Base-by-base conservation (phyloP, 208 protist species). In the Leishmania mexicana region DNA sequence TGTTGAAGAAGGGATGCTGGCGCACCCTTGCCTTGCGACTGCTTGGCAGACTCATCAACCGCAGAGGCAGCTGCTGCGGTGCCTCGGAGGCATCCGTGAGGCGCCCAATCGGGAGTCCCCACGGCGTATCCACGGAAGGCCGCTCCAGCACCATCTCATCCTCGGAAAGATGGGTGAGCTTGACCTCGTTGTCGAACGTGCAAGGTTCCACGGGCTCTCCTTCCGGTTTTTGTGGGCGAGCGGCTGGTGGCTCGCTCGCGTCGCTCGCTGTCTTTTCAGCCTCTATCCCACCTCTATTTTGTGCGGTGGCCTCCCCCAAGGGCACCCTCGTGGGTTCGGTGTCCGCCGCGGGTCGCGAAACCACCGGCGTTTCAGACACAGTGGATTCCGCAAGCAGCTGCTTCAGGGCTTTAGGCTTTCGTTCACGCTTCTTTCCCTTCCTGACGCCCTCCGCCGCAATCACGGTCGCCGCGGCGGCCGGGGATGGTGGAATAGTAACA, bases 81-180 rank as follows among this genome's bases (percentile, higher is more conserved):
- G 76, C 38, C 7, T 81, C 74, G 7, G 78, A 68, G 0, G 53
- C 35, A 54, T 84, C 76, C 19, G 67, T 79, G 6, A 75, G 76
- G 78, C 80, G 84, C 28, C 83, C 82, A 31, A 94, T 76, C 51
- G 80, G 54, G 53, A 96, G 70, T 42, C 89, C 89, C 91, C 92
- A 96, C 74, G 88, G 85, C 21, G 60, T 76, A 28, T 85, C 76
- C 24, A 78, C 80, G 10, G 89, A 90, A 0, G 88, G 76, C 8
- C 92, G 90, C 71, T 87, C 80, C 60, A 93, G 85, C 28, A 89
- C 75, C 85, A 96, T 94, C 82, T 92, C 87, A n/a, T 76, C 58
- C 13, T 84, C 74, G 13, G 79, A 88, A 10, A 92, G 78, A 70
- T 74, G 54, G 8, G 89, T 78, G 40, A 96, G 85, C 38, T 77